Percentiles rank a stretch among this genome's conserved stretches.
Evolutionary conservation across 345 rosid genomes (phyloP).

Genomic region (Lumnitzera racemosa): DNA sequence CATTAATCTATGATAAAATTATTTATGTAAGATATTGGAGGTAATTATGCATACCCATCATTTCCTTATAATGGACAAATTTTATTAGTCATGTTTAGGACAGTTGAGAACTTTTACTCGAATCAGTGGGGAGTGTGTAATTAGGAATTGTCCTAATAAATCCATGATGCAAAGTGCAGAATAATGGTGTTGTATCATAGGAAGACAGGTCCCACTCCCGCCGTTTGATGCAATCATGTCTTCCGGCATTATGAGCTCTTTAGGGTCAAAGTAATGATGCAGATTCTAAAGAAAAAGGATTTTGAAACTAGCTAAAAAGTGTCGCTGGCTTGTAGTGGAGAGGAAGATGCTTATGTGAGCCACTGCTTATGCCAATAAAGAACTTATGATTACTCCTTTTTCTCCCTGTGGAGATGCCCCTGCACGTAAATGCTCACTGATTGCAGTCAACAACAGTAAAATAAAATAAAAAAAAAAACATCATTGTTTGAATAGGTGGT

Average conservation of each 20-base stretch:
- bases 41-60: constrained; percentile 5
- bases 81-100: constrained; percentile 19
- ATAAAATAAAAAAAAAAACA: too few species aligned
- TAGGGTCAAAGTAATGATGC: constrained; percentile 34
- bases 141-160: constrained; percentile 1
- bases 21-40: not conserved
- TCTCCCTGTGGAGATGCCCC: not conserved
- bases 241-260: constrained; percentile 15
- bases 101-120: constrained; percentile 27
- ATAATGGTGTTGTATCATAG: constrained; percentile 18
- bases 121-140: constrained; percentile 8
- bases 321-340: constrained; percentile 36
- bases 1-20: not conserved
- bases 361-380: constrained; percentile 6
- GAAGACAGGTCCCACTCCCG: constrained; percentile 45
- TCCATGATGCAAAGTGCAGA: constrained; percentile 8
- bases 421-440: constrained; percentile 7
- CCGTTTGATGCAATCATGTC: constrained; percentile 45
- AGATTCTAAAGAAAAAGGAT: not conserved
- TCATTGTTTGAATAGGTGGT: too few species aligned
- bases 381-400: constrained; percentile 11
- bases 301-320: constrained; percentile 13
- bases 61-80: constrained; percentile 20
- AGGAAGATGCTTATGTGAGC: constrained; percentile 14
- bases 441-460: constrained; percentile 16